Evolutionary conservation across 345 rosid genomes (phyloP).

Genomic region (Clarkia xantiana): DNA sequence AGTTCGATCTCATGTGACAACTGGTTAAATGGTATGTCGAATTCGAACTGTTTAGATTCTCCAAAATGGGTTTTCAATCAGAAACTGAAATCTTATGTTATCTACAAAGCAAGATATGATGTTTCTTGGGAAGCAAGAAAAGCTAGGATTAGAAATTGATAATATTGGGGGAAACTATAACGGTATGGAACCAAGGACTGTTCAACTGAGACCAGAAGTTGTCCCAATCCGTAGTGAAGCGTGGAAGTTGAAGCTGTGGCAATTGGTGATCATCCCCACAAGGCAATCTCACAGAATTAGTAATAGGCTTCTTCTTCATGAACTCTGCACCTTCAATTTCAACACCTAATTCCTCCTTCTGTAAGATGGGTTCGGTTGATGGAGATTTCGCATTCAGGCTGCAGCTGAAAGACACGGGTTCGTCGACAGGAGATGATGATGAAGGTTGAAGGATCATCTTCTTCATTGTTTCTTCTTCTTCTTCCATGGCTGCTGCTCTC

Average conservation of each 20-base stretch:
- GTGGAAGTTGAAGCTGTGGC: slow-evolving; percentile 71
- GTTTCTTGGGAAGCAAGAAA: neutral
- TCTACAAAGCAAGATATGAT: neutral
- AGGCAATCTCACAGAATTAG: slow-evolving; percentile 33
- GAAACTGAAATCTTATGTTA: neutral
- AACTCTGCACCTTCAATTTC: slow-evolving; percentile 2
- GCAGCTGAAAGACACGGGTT: neutral
- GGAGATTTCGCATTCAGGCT: neutral
- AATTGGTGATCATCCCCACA: slow-evolving; percentile 26
- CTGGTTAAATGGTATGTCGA: too few species aligned
- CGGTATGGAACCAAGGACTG: slow-evolving; percentile 83
- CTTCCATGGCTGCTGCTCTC: slow-evolving; percentile 67
- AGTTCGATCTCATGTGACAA: too few species aligned
- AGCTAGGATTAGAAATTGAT: slow-evolving; percentile 26
- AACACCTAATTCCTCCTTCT: neutral
- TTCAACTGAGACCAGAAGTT: slow-evolving; percentile 28
- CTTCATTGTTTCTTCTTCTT: slow-evolving; percentile 29
- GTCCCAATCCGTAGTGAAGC: slow-evolving; percentile 48
- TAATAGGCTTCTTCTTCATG: neutral
- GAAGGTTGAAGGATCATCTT: slow-evolving; percentile 5
- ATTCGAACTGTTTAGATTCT: too few species aligned
- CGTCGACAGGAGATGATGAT: neutral
- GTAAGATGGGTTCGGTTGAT: neutral
- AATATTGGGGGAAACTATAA: slow-evolving; percentile 34
- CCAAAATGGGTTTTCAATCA: too few species aligned